Evolutionary conservation across 1,139 yeast genomes (phyloP), one percentile per base, ranked within the genome.

Genomic region (Hyphopichia wangnamkhiaoensis): DNA sequence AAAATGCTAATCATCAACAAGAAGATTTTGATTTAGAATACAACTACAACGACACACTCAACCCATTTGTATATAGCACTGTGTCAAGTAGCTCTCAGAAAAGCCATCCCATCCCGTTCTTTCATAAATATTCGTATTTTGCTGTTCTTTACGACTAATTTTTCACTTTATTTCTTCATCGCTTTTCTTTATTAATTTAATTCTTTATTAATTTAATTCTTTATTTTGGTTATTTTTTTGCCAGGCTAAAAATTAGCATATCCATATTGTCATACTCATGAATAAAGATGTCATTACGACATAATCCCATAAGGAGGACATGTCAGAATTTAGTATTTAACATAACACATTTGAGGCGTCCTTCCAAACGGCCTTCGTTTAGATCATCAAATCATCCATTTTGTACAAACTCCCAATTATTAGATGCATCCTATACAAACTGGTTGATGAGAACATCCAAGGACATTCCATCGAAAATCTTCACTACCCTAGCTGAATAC

Each of bases 361-460:
- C 50, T 10, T 27, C 39, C 4, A 42, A 40, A 27, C 42, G 59
- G 24, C 59, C 61, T 12, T 28, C 48, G 6, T 56, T 59, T 40
- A 43, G 38, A 32, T 50, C 61, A 9, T 34, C 46, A 10, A 49
- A 51, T 19, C 67, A 59, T 35, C 58, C 63, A 16, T 59, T 60
- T 34, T 54, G 58, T 41, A 54, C 66, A 20, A 59, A 56, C 33
- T 33, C 49, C 6, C 63, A 56, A 37, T 50, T 61, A 8, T 47
- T 53, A 13, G 57, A 59, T 28, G 53, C 54, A 5, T 56, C 64
- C n/a, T 61, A 56, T 32, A 43, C 58, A 1, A 51, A 50, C 34
- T 61, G 66, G 65, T 41, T 60, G 31, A 43, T 46, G 41, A 44
- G 46, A 23, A 44, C 56, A 12, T 47, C 61, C 16, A 39, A 36